Base-by-base conservation (phyloP, 1,284 basidiomycete genomes). In the Leccinum holopus region DNA sequence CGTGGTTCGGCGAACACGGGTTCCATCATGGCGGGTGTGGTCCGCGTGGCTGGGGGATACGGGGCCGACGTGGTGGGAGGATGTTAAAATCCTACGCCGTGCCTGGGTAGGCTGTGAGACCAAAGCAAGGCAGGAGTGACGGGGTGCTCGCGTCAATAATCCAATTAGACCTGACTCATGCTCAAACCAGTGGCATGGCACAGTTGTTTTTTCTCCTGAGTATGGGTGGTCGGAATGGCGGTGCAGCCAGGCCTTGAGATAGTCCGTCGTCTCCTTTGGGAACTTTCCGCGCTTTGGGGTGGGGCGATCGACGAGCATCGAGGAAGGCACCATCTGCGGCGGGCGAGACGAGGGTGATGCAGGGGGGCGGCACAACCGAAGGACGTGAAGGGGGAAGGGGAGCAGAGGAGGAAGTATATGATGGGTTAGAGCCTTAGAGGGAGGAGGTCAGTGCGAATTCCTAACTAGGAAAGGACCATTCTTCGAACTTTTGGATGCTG, bases 101-200 rank as follows among this genome's bases (percentile, higher is more conserved):
- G 90, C 90, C 25, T 92, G 72, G 64, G 25, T 9, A 59, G 61
- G 63, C 63, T 60, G 69, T 66, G 66, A 65, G 58, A 14, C 3
- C 35, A 16, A 3, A 41, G 51, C 9, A 41, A 57, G 25, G 53
- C 25, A 61, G 59, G 63, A 64, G 60, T 62, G 59, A 65, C 61
- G 64, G 55, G 54, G 62, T 44, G 39, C 90, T 68, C 61, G 92
- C 91, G 68, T 94, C 93, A 71, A 94, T 94, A 89, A 94, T 94
- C 91, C 91, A 94, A 74, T 94, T 94, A 91, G 1, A 95, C 91
- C 76, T 95, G 92, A 75, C 84, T 88, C 87, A 95, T 94, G 75
- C 87, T 91, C 65, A 95, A 79, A 14, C 91, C 91, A 0, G 92
- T 95, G 57, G 89, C 87, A 70, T 89, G 85, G 77, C 93, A 95